Base-by-base conservation (phyloP, 2,329 filamentous ascomycete genomes). In the Gaeumannomyces sp. region DNA sequence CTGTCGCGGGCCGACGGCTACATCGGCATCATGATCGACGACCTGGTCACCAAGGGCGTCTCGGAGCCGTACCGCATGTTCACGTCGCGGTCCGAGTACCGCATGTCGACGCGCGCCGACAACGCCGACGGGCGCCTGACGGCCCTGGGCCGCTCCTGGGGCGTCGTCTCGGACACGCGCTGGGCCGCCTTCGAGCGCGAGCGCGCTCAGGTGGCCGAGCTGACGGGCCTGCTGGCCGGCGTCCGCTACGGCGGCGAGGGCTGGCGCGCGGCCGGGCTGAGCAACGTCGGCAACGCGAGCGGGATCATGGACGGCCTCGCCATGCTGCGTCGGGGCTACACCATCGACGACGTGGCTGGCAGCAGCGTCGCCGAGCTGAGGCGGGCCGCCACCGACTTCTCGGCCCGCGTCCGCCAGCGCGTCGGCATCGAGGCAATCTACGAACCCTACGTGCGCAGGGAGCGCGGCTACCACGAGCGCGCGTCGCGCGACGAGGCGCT, bases 41-140 rank as follows among this genome's bases (percentile, higher is more conserved):
- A 99, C 74, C 86, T 99, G 53, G 89, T 96, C 73, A 98, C 94
- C 28, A 98, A 97, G 77, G 95, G 95, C 61, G 95, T 99, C 35
- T 93, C 91, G 2, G 95, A 99, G 74, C 95, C 95, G 1, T 99
- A 99, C 77, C 88, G 95, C 69, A 98, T 99, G 93, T 99, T 99
- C 79, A 99, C 95, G 2, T 91, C 91, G 7, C 88, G 95, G 68
- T 96, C 91, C 78, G 95, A 99, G 78, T 99, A 96, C 77, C 91
- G 95, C 67, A 93, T 99, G 84, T 92, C 89, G 59, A 87, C 92
- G 2, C 89, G 95, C 67, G 89, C 95, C 60, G 95, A 99, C 79
- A 99, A 99, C 73, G 95, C 95, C 50, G 95, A 99, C 76, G 76
- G 89, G 6, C 88, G 95, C 2, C 85, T 99, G 35, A 98, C 95